These are phyloP conservation scores for Periglandula ipomoeae DNA, from an alignment of 2,329 filamentous ascomycete species.

Conservation along the genomic window DNA sequence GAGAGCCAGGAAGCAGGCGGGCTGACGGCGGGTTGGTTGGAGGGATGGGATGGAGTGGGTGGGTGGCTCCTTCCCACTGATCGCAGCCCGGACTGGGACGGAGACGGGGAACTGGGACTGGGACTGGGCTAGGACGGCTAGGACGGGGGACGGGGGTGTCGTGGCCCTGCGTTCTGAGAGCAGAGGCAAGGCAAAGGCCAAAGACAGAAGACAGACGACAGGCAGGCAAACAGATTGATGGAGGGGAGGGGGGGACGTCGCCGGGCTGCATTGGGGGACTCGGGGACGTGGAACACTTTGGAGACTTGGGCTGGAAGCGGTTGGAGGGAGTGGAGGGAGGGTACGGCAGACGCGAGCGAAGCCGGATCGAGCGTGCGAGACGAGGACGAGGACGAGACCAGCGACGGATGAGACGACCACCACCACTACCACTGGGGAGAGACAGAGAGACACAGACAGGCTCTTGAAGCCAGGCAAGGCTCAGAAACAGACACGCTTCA, in stretches of 20 bases:
- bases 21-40: neutral
- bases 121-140: neutral
- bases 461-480: neutral
- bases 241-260: neutral
- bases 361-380: neutral
- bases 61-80: conserved; percentile 6
- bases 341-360: neutral
- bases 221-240: neutral
- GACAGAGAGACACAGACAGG: neutral
- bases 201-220: neutral
- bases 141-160: neutral
- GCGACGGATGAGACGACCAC: too few relatives aligned
- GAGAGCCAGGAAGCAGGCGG: neutral
- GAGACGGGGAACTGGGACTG: conserved; percentile 1
- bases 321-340: neutral
- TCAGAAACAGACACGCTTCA: neutral
- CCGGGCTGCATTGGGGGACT: neutral
- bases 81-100: neutral
- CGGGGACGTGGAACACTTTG: neutral
- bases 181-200: too few relatives aligned
- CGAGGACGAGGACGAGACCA: neutral
- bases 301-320: conserved; percentile 3
- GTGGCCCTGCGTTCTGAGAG: too few relatives aligned
- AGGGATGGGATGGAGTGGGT: neutral
- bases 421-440: too few relatives aligned